These are phyloP conservation scores for Aspergillus sp. DNA, from an alignment of 2,329 filamentous ascomycete genomes.

Conservation along the genomic window DNA sequence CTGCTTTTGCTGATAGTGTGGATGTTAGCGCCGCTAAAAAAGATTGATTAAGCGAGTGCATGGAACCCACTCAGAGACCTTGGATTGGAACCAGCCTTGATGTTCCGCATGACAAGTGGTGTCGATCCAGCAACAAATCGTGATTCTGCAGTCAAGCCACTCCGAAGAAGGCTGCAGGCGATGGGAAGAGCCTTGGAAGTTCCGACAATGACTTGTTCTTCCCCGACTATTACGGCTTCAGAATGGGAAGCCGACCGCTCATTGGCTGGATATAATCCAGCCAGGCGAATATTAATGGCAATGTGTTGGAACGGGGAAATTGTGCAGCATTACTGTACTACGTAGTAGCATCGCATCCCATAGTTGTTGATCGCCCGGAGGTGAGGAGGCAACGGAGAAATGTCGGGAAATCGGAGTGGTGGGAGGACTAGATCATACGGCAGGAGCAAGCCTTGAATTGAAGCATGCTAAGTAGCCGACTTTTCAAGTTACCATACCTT, in stretches of 20 bases:
- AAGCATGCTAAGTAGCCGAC: no score
- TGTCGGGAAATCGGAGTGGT: not conserved
- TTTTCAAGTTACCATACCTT: no score
- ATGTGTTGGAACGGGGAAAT: not conserved
- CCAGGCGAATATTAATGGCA: not conserved
- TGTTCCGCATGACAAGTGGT: constrained; percentile 4
- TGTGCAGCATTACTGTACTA: not conserved
- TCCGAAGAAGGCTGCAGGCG: not conserved
- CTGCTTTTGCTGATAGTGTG: constrained; percentile 6
- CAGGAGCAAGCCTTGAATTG: no score
- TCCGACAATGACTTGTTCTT: not conserved
- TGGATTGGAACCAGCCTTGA: constrained; percentile 4
- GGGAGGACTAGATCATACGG: no score
- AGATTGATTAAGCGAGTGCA: not conserved
- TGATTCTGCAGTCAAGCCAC: not conserved
- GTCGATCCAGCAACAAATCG: constrained; percentile 6
- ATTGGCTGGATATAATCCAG: not conserved
- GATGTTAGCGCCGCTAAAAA: constrained; percentile 2
- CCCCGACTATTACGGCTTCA: not conserved
- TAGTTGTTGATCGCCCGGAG: not conserved
- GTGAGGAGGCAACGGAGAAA: not conserved
- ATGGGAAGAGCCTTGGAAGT: not conserved
- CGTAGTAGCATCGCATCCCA: not conserved
- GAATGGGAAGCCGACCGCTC: not conserved
- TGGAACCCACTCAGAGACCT: not conserved